Evolutionary conservation across 257 asterid species (phyloP).

Genomic region (Solanum dulcamara): DNA sequence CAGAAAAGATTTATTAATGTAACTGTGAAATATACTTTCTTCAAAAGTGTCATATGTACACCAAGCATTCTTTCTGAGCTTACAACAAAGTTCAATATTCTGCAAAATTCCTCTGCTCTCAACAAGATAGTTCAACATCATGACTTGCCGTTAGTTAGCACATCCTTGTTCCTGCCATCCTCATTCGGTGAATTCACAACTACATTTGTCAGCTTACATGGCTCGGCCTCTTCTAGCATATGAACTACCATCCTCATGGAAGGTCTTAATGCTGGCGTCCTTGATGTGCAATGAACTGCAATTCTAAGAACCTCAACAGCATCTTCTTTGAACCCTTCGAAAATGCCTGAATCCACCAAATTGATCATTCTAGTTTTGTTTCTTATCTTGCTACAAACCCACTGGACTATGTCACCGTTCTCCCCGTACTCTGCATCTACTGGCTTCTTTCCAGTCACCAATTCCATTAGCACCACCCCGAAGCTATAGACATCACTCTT

Average conservation of each 20-base stretch:
- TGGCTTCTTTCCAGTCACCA: slow-evolving; percentile 28
- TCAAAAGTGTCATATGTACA: background rate
- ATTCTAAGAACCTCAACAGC: slow-evolving; percentile 22
- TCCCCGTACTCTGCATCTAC: slow-evolving; percentile 29
- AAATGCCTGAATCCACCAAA: slow-evolving; percentile 21
- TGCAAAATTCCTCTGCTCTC: background rate
- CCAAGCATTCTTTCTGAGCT: background rate
- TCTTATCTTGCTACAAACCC: slow-evolving; percentile 23
- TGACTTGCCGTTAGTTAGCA: background rate
- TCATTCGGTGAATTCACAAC: slow-evolving; percentile 1
- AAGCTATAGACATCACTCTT: slow-evolving; percentile 39
- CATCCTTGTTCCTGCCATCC: background rate
- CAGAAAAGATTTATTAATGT: background rate
- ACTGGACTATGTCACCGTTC: slow-evolving; percentile 21
- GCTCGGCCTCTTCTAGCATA: slow-evolving; percentile 33
- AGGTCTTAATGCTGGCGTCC: slow-evolving; percentile 21
- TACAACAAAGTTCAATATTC: background rate
- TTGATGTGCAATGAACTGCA: slow-evolving; percentile 31
- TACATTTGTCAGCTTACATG: slow-evolving; percentile 12
- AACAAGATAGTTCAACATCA: background rate
- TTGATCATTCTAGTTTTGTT: slow-evolving; percentile 1
- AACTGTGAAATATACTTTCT: background rate
- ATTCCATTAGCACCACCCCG: slow-evolving; percentile 32
- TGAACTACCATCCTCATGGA: slow-evolving; percentile 34
- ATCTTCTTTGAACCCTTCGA: slow-evolving; percentile 16